Percentiles rank a stretch among this genome's conserved stretches.
Conservation (phyloP, 306 rosid species). For the Vigna radiata region DNA sequence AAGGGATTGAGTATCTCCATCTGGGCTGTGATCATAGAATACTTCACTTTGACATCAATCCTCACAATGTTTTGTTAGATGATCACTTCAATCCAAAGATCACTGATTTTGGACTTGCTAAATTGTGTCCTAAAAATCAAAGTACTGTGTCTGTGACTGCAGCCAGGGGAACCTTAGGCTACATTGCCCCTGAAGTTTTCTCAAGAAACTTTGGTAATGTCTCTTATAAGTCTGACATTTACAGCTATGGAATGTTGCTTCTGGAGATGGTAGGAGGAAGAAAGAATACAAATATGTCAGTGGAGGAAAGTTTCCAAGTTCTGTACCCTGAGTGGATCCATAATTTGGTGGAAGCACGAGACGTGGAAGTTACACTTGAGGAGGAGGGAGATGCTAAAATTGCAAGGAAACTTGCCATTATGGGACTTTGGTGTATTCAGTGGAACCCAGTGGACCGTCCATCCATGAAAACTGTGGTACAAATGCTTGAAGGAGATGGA, state of each 20-base stretch:
- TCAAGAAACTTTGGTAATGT: constrained; percentile 12
- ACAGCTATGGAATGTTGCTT: background rate
- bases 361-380: background rate
- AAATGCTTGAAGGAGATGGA: constrained; percentile 17
- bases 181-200: constrained; percentile 12
- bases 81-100: background rate
- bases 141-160: constrained; percentile 5
- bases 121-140: constrained; percentile 8
- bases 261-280: constrained; percentile 7
- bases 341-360: background rate
- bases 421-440: constrained; percentile 11
- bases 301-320: constrained; percentile 2
- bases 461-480: constrained; percentile 10
- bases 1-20: constrained; percentile 4
- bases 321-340: constrained; percentile 18
- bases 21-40: background rate
- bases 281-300: background rate
- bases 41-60: constrained; percentile 21
- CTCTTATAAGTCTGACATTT: background rate
- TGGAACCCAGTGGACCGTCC: constrained; percentile 9
- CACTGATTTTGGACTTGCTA: constrained; percentile 18
- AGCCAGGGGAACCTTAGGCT: constrained; percentile 6
- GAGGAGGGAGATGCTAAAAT: background rate
- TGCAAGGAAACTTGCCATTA: background rate
- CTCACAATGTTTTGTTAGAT: constrained; percentile 4